Evolutionary conservation across 129 eudicot genomes (phyloP).

Genomic region (Lonicera japonica): DNA sequence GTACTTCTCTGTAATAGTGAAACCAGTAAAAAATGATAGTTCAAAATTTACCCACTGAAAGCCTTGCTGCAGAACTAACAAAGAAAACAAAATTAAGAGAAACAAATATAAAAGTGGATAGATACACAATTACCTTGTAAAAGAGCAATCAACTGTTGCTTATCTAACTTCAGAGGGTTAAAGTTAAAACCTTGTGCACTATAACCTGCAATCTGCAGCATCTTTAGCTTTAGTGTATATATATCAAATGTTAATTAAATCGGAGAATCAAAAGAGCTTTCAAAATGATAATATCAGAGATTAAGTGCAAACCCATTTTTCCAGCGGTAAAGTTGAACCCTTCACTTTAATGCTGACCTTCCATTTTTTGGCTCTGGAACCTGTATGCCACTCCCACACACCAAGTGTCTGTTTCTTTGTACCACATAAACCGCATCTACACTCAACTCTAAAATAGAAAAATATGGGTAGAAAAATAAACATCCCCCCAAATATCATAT

Average conservation of each 20-base stretch:
- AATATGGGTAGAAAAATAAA: neutral
- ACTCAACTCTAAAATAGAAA: conserved; percentile 55
- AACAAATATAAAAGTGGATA: conserved; percentile 4
- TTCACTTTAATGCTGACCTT: conserved; percentile 75
- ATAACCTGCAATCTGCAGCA: conserved; percentile 47
- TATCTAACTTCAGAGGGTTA: conserved; percentile 35
- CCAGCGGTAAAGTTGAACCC: conserved; percentile 49
- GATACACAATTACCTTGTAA: conserved; percentile 43
- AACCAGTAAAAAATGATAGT: neutral
- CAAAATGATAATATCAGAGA: conserved; percentile 3
- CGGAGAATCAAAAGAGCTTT: neutral
- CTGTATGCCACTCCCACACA: conserved; percentile 94
- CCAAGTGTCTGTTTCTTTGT: conserved; percentile 50
- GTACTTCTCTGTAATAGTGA: conserved; percentile 46
- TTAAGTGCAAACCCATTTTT: conserved; percentile 56
- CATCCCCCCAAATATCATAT: neutral
- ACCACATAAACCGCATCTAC: conserved; percentile 89
- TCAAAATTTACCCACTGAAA: neutral
- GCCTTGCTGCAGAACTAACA: neutral
- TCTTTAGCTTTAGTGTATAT: conserved; percentile 6
- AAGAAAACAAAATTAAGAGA: neutral
- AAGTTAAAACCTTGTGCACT: conserved; percentile 24
- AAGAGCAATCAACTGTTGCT: conserved; percentile 46
- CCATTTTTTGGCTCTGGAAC: conserved; percentile 81
- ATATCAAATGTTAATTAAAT: neutral